Percentiles rank a stretch among this genome's conserved stretches.
These are phyloP conservation scores for Orbilia oligospora DNA, from an alignment of 2,329 filamentous ascomycete species.

Conservation along the genomic window DNA sequence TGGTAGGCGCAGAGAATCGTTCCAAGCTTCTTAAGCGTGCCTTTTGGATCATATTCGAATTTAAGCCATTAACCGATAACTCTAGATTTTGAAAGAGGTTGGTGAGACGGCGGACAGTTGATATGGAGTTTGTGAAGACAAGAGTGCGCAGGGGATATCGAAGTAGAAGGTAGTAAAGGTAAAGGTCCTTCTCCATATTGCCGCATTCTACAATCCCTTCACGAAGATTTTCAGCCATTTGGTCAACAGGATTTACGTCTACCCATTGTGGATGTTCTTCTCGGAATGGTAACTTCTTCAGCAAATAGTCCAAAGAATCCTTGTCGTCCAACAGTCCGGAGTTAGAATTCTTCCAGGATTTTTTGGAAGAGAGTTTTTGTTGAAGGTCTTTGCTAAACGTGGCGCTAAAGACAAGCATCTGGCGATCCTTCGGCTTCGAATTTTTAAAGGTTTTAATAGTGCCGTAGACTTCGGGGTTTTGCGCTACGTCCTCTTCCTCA, in stretches of 20 bases:
- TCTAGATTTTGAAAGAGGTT: slow-evolving; percentile 87
- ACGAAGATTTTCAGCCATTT: slow-evolving; percentile 87
- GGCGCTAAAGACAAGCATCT: slow-evolving; percentile 96
- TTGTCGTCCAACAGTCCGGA: slow-evolving; percentile 78
- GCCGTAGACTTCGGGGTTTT: slow-evolving; percentile 30
- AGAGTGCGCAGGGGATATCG: slow-evolving; percentile 86
- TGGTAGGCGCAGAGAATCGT: slow-evolving; percentile 77
- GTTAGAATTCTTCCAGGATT: slow-evolving; percentile 70
- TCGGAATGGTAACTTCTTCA: slow-evolving; percentile 89
- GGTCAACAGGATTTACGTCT: slow-evolving; percentile 88
- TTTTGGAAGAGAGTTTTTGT: slow-evolving; percentile 87
- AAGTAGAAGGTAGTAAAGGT: slow-evolving; percentile 88
- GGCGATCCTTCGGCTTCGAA: slow-evolving; percentile 70
- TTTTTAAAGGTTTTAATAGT: slow-evolving; percentile 50
- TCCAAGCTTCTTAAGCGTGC: slow-evolving; percentile 93
- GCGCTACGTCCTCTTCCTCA: slow-evolving; percentile 67
- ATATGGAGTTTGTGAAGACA: slow-evolving; percentile 96
- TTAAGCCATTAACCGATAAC: slow-evolving; percentile 78
- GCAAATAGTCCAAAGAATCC: slow-evolving; percentile 91
- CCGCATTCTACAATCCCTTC: slow-evolving; percentile 94
- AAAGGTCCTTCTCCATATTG: slow-evolving; percentile 96
- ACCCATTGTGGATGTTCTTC: slow-evolving; percentile 89
- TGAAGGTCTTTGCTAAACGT: slow-evolving; percentile 94
- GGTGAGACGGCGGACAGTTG: slow-evolving; percentile 86
- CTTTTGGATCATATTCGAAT: slow-evolving; percentile 97